Base-by-base conservation (phyloP, 139 green algal species). In the Coelastrella sp. region DNA sequence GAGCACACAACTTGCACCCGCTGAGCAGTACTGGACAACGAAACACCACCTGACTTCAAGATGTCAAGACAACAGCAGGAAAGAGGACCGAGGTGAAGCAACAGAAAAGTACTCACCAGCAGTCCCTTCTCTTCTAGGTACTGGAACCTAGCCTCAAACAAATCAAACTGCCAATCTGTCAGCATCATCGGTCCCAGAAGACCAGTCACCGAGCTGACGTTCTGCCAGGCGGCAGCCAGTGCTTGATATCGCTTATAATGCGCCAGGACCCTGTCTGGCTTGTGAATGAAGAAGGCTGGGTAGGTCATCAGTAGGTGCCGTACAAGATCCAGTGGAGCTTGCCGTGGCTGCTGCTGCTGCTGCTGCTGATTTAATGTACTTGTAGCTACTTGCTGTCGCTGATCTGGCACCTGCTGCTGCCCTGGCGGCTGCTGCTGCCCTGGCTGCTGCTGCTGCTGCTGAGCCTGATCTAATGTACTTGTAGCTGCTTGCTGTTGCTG, bases 211-310 rank as follows among this genome's bases (percentile, higher is more conserved):
- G 54, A 80, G 3, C 83, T 80, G 83, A 19, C 74, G 2, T 17
- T 14, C 74, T 59, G 23, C 59, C 80, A 86, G n/a, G 16, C 16
- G 17, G 22, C 80, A 11, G 59, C n/a, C 20, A 86, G 61, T 20
- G 11, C 7, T n/a, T 73, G 32, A 23, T 86, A 86, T 17, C 59
- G n/a, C 22, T 20, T 65, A n/a, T 59, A 86, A n/a, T 86, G 65
- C 0, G 32, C n/a, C 4, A n/a, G 20, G 7, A 86, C 60, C n/a
- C 32, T 54, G 60, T 54, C 32, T 3, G 82, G 82, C 5, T 60
- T 58, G 68, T 88, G 83, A 32, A 88, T 88, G 68, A 88, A 88
- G 54, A 88, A 56, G 3, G 83, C 83, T 14, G 83, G 83, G 83
- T 80, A 80, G 4, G 10, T 14, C 83, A 88, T 59, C 83, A 88